Conservation (phyloP, 2,329 filamentous ascomycete species). For the Thelonectria blattea region DNA sequence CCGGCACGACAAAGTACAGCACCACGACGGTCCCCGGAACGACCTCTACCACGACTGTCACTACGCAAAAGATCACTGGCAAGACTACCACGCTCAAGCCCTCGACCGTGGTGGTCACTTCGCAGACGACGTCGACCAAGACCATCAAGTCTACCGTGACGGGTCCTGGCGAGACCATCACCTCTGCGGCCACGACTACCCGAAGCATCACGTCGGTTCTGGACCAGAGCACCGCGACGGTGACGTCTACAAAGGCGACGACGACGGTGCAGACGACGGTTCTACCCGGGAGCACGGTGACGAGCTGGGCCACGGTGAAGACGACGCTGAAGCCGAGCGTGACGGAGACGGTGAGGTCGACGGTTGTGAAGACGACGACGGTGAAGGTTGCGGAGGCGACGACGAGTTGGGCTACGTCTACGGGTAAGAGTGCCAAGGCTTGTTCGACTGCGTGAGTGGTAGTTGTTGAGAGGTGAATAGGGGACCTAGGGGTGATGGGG, state of each 20-base stretch:
- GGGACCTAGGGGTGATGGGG: neutral
- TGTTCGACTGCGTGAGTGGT: neutral
- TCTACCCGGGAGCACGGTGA: slow-evolving; percentile 29
- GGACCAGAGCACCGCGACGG: slow-evolving; percentile 11
- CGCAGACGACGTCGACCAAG: slow-evolving; percentile 23
- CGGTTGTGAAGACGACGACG: slow-evolving; percentile 22
- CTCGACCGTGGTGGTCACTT: slow-evolving; percentile 23
- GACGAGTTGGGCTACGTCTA: slow-evolving; percentile 9
- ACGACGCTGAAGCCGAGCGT: slow-evolving; percentile 33
- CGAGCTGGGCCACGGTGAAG: slow-evolving; percentile 34
- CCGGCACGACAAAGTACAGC: slow-evolving; percentile 1
- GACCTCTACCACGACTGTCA: slow-evolving; percentile 23
- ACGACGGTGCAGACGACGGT: slow-evolving; percentile 24
- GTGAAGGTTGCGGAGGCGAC: slow-evolving; percentile 14
- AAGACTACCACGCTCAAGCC: slow-evolving; percentile 34
- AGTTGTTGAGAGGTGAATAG: too few relatives aligned
- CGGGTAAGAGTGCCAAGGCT: slow-evolving; percentile 15
- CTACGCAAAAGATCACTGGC: slow-evolving; percentile 24
- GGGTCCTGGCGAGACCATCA: slow-evolving; percentile 13
- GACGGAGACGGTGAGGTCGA: slow-evolving; percentile 21
- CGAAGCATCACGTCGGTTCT: slow-evolving; percentile 21
- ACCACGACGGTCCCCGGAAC: slow-evolving; percentile 25
- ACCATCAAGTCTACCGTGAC: slow-evolving; percentile 17
- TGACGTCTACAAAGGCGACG: slow-evolving; percentile 11
- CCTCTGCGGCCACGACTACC: slow-evolving; percentile 4